Conservation (phyloP, 2,329 filamentous ascomycete genomes). For the Stagonosporopsis cucurbitacearum region DNA sequence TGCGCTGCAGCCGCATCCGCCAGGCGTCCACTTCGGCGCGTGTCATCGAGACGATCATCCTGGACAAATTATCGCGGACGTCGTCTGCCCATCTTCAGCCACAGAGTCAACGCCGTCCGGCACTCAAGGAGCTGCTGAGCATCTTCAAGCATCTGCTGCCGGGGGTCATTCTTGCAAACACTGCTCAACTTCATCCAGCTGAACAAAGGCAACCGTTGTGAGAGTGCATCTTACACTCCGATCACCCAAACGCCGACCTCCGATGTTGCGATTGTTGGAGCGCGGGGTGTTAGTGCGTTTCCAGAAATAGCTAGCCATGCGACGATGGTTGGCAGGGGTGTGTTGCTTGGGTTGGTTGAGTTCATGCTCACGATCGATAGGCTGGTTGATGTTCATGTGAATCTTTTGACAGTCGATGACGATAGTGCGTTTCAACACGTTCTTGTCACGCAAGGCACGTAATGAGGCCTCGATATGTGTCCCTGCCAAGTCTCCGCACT, state of each 20-base stretch:
- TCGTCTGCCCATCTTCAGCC: slow-evolving; percentile 13
- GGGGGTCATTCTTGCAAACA: background rate
- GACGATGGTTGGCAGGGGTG: slow-evolving; percentile 3
- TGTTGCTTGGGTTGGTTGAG: background rate
- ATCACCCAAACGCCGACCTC: slow-evolving; percentile 5
- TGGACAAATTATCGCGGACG: slow-evolving; percentile 42
- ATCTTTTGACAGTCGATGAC: background rate
- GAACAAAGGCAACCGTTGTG: background rate
- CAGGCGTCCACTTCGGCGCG: slow-evolving; percentile 30
- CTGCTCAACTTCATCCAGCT: background rate
- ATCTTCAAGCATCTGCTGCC: slow-evolving; percentile 14
- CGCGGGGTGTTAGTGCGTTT: slow-evolving; percentile 2
- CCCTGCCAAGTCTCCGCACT: too few species aligned
- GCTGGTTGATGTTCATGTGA: background rate
- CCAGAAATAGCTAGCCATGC: slow-evolving; percentile 19
- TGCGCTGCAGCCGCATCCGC: slow-evolving; percentile 26
- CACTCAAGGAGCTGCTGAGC: slow-evolving; percentile 10
- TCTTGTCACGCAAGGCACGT: background rate
- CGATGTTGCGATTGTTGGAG: slow-evolving; percentile 1
- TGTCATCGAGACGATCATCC: slow-evolving; percentile 24
- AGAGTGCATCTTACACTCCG: slow-evolving; percentile 18
- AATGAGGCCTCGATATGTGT: too few species aligned
- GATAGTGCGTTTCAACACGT: background rate
- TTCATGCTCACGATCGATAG: background rate
- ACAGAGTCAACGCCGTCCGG: slow-evolving; percentile 14